Evolutionary conservation across 2,329 filamentous ascomycete genomes (phyloP).

Genomic region (Paramyrothecium roridum): DNA sequence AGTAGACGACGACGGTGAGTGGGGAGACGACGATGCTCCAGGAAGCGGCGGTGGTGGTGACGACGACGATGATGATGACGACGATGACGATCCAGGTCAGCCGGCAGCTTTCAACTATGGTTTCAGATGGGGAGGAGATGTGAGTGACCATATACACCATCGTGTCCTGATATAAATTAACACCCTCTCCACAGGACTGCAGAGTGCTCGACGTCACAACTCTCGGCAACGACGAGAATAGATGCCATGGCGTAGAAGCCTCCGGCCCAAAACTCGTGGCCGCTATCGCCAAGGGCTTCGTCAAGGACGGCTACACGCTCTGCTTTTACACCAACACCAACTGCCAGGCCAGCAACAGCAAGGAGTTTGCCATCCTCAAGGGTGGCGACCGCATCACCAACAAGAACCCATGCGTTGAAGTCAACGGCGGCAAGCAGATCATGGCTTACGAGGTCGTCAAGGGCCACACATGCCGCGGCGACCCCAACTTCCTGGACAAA

Average conservation of each 20-base stretch:
- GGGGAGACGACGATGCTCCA: background rate
- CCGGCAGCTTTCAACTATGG: no score
- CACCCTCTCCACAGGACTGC: background rate
- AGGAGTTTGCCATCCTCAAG: background rate
- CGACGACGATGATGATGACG: background rate
- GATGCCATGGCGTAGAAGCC: background rate
- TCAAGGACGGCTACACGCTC: background rate
- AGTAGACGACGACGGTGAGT: background rate
- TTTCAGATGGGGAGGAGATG: background rate
- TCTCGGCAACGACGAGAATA: no score
- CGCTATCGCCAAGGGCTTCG: background rate
- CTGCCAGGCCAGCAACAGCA: background rate
- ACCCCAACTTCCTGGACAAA: no score
- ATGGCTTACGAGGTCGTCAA: no score
- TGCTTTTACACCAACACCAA: background rate
- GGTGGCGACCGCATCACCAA: no score
- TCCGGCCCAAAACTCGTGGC: background rate
- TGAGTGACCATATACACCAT: background rate
- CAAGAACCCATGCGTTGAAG: no score
- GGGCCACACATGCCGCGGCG: no score
- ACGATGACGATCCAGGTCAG: no score
- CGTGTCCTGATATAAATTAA: background rate
- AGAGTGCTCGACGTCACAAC: background rate
- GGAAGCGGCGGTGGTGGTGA: background rate
- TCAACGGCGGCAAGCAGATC: no score